A percentile compares a stretch with the other conserved stretches of the same genome.
These are phyloP conservation scores for Pyracantha coccinea DNA, from an alignment of 331 rosid genomes.

Conservation along the genomic window DNA sequence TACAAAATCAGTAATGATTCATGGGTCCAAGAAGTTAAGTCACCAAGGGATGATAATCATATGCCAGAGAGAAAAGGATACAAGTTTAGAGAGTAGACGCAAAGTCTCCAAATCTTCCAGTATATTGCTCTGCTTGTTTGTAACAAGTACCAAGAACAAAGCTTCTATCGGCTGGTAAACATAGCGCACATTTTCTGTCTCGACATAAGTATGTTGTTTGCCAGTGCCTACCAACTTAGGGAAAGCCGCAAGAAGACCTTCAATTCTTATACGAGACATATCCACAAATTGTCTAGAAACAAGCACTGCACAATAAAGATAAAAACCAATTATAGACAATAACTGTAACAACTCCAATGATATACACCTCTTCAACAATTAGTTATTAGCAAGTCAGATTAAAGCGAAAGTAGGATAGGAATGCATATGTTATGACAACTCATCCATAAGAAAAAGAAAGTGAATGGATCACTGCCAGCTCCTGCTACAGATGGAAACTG, in stretches of 20 bases:
- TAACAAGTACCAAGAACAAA: constrained; percentile 83
- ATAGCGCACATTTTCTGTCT: constrained; percentile 94
- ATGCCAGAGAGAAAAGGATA: constrained; percentile 43
- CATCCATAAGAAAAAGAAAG: not conserved
- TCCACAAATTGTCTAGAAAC: constrained; percentile 88
- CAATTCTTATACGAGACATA: constrained; percentile 94
- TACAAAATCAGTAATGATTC: not conserved
- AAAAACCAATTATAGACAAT: not conserved
- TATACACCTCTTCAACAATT: not conserved
- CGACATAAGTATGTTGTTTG: constrained; percentile 88
- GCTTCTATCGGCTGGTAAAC: constrained; percentile 96
- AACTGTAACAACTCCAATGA: not conserved
- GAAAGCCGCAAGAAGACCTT: constrained; percentile 94
- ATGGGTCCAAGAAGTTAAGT: not conserved
- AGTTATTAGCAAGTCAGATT: not conserved
- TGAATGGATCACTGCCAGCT: not conserved
- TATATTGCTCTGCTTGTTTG: constrained; percentile 95
- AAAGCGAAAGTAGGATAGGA: not conserved
- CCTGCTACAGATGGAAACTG: not conserved
- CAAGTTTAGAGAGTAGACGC: constrained; percentile 89
- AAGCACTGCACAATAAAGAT: constrained; percentile 51
- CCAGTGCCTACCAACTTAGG: constrained; percentile 96
- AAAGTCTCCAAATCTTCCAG: constrained; percentile 93
- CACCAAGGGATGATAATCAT: not conserved
- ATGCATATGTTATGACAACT: not conserved